These are phyloP conservation scores for Acidomyces sp. DNA, from an alignment of 495 filamentous ascomycete species.

Conservation along the genomic window DNA sequence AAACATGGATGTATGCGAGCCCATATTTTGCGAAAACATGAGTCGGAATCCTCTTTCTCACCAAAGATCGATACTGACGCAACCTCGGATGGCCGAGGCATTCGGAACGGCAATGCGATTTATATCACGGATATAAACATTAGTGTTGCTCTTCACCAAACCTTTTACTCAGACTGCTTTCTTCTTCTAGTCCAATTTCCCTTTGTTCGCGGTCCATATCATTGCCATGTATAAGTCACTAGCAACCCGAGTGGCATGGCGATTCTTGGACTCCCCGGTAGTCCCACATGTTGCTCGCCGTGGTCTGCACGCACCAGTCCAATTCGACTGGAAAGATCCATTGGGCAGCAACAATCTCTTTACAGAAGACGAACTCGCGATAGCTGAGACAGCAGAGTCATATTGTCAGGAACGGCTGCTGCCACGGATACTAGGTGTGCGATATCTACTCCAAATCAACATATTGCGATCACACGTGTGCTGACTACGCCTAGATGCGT, in stretches of 20 bases:
- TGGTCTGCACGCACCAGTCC: conserved; percentile 39
- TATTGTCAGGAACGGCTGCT: conserved; percentile 86
- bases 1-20: no score
- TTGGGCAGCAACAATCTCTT: conserved; percentile 57
- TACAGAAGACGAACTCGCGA: conserved; percentile 80
- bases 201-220: no score
- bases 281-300: conserved; percentile 29
- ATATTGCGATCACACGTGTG: conserved; percentile 5
- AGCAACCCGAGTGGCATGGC: conserved; percentile 25
- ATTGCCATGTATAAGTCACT: conserved; percentile 32
- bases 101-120: no score
- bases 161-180: no score
- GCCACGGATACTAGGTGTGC: conserved; percentile 76
- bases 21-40: no score
- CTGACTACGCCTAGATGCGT: conserved; percentile 54
- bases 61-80: no score
- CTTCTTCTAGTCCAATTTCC: no score
- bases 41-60: no score
- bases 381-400: conserved; percentile 72
- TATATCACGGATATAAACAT: no score
- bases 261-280: conserved; percentile 23
- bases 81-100: no score
- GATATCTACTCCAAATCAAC: background rate
- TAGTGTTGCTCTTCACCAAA: no score
- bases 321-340: conserved; percentile 90